Percentiles rank a stretch among this genome's conserved stretches.
phyloP scores from a whole-genome alignment of 768 basidiomycete species.

The Tylopilus rubrobrunneus region DNA sequence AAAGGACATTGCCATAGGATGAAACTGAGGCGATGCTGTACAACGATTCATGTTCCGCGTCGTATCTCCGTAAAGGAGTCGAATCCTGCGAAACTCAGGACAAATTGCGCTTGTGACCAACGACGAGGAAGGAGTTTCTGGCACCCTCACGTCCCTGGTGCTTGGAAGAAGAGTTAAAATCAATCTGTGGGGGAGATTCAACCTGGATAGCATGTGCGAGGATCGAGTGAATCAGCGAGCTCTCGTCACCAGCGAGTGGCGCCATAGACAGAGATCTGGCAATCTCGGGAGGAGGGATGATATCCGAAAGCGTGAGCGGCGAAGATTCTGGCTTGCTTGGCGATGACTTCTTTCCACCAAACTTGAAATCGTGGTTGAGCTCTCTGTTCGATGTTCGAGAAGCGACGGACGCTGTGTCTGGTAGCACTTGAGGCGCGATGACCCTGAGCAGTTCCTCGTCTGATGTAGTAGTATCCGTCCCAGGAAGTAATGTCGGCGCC shows the following conservation, averaged over 20 bases:
- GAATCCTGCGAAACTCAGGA: no score
- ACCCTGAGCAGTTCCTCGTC: constrained; percentile 31
- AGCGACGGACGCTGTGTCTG: constrained; percentile 30
- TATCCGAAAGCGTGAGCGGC: constrained; percentile 62
- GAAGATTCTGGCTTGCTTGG: constrained; percentile 8
- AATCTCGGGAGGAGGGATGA: constrained; percentile 64
- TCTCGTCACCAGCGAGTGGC: constrained; percentile 46
- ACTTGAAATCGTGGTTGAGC: constrained; percentile 70
- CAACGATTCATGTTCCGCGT: no score
- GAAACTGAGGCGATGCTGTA: no score
- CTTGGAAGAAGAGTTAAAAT: constrained; percentile 45
- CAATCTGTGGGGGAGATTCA: constrained; percentile 34
- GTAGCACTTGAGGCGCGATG: constrained; percentile 15
- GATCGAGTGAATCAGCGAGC: constrained; percentile 53
- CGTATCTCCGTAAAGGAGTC: no score
- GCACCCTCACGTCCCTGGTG: constrained; percentile 22
- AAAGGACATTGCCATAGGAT: constrained; percentile 67
- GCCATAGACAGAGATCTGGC: constrained; percentile 45
- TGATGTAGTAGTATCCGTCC: constrained; percentile 13
- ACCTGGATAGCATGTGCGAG: constrained; percentile 44
- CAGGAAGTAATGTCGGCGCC: no score
- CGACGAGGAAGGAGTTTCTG: constrained; percentile 13
- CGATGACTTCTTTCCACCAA: constrained; percentile 48
- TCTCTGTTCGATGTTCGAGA: constrained; percentile 59
- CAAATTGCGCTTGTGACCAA: constrained; percentile 34